Percentiles rank a stretch among this genome's conserved stretches.
phyloP scores from a whole-genome alignment of 169 alveolate genomes.

The Cryptosporidium xiaoi region DNA sequence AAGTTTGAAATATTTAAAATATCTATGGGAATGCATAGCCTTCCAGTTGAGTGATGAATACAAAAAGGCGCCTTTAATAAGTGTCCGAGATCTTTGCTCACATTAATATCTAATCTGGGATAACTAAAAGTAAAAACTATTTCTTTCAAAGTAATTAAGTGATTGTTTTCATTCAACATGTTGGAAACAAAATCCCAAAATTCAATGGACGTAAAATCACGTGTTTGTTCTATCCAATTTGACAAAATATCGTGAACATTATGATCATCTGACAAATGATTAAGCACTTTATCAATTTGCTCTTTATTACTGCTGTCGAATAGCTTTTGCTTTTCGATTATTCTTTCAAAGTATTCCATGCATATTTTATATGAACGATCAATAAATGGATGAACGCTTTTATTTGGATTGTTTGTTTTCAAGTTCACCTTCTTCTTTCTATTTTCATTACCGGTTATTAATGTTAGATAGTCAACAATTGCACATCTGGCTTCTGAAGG shows the following conservation, averaged over 20 bases:
- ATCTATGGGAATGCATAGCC: conserved; percentile 87
- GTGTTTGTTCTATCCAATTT: conserved; percentile 45
- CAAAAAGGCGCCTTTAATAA: conserved; percentile 91
- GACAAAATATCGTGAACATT: conserved; percentile 34
- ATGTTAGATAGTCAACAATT: conserved; percentile 82
- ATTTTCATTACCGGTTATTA: conserved; percentile 79
- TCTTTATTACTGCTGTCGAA: conserved; percentile 14
- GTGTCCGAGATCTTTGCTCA: conserved; percentile 89
- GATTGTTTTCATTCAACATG: conserved; percentile 31
- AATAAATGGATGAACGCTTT: conserved; percentile 32
- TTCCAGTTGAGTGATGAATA: conserved; percentile 91
- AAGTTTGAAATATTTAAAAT: conserved; percentile 77
- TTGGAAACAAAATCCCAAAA: conserved; percentile 64
- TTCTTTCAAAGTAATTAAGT: conserved; percentile 76
- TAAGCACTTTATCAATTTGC: conserved; percentile 33
- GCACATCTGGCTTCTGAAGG: conserved; percentile 83
- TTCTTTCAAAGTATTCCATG: conserved; percentile 38
- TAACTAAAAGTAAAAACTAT: conserved; percentile 83
- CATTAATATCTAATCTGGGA: conserved; percentile 85
- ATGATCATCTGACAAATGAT: conserved; percentile 46
- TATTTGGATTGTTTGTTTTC: neutral
- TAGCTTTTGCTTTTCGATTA: conserved; percentile 28
- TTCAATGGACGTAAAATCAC: conserved; percentile 72
- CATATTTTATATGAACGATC: conserved; percentile 43
- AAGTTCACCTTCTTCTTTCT: conserved; percentile 80